A percentile compares a stretch with the other conserved stretches of the same genome.
Conservation (phyloP, 2,329 filamentous ascomycete species). For the Blastomyces silverae region DNA sequence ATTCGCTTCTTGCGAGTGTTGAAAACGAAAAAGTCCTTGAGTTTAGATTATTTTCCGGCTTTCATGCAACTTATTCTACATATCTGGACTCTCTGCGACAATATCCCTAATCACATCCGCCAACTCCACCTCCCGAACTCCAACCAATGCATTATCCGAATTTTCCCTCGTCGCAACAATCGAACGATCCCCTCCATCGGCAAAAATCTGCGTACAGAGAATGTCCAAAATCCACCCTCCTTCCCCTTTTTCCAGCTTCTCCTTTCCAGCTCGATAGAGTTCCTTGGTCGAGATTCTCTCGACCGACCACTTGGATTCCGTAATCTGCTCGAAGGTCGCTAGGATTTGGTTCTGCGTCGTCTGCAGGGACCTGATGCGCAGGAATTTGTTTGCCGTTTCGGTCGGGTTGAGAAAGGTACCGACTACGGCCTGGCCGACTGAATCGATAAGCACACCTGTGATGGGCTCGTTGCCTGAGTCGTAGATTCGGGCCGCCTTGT, state of each 20-base stretch:
- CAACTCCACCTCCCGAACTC: conserved; percentile 10
- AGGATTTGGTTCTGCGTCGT: conserved; percentile 17
- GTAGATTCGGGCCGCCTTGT: conserved; percentile 27
- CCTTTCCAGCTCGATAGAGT: conserved; percentile 7
- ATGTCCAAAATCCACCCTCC: conserved; percentile 11
- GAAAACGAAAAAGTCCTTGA: not conserved
- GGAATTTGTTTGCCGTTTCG: conserved; percentile 17
- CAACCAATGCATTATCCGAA: conserved; percentile 8
- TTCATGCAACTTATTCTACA: not conserved
- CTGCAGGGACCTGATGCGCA: conserved; percentile 19
- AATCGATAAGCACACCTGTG: conserved; percentile 20
- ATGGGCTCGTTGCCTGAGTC: conserved; percentile 21
- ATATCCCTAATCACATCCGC: conserved; percentile 10
- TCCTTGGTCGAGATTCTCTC: conserved; percentile 17
- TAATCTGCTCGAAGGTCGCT: conserved; percentile 17
- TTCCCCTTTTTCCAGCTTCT: conserved; percentile 1
- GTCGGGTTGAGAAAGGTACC: conserved; percentile 17
- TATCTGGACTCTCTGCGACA: not conserved
- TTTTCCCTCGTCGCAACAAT: conserved; percentile 9
- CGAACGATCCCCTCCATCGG: not conserved
- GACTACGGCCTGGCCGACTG: conserved; percentile 21
- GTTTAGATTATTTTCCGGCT: not conserved
- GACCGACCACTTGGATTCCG: conserved; percentile 17
- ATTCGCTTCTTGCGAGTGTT: not conserved
- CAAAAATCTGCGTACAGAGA: conserved; percentile 10